Percentiles rank a stretch among this genome's conserved stretches.
Evolutionary conservation across 805 yeast species (phyloP).

Genomic region (Danielozyma ontarioensis): DNA sequence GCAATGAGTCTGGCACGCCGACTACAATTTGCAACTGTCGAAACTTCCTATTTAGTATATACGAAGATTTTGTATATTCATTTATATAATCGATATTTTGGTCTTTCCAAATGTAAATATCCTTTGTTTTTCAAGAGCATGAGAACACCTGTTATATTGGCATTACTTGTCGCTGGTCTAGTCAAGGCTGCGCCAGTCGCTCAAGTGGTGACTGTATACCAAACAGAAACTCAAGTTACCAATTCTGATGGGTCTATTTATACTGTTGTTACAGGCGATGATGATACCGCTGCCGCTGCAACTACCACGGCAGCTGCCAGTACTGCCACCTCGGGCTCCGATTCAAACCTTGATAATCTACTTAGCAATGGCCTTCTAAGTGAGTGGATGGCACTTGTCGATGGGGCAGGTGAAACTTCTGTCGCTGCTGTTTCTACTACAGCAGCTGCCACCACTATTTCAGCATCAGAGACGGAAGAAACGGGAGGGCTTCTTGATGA

Average conservation of each 20-base stretch:
- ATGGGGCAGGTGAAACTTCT: conserved; percentile 6
- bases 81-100: too few relatives aligned
- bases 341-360: background rate
- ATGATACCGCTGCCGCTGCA: conserved; percentile 6
- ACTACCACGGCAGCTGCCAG: conserved; percentile 6
- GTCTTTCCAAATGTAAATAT: too few relatives aligned
- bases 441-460: conserved; percentile 10
- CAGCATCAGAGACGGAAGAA: too few relatives aligned
- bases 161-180: too few relatives aligned
- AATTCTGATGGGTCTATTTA: conserved; percentile 7
- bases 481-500: too few relatives aligned
- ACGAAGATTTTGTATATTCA: background rate
- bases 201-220: conserved; percentile 16
- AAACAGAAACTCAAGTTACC: conserved; percentile 11
- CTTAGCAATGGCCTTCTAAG: background rate
- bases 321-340: conserved; percentile 1
- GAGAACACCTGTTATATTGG: too few relatives aligned
- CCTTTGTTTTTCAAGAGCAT: too few relatives aligned
- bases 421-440: conserved; percentile 3
- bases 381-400: background rate
- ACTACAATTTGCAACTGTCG: background rate
- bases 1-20: background rate
- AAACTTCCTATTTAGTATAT: background rate
- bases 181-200: conserved; percentile 19
- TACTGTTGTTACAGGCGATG: conserved; percentile 3